Conservation (phyloP, 495 filamentous ascomycete genomes). For the Penicillium coffeae region DNA sequence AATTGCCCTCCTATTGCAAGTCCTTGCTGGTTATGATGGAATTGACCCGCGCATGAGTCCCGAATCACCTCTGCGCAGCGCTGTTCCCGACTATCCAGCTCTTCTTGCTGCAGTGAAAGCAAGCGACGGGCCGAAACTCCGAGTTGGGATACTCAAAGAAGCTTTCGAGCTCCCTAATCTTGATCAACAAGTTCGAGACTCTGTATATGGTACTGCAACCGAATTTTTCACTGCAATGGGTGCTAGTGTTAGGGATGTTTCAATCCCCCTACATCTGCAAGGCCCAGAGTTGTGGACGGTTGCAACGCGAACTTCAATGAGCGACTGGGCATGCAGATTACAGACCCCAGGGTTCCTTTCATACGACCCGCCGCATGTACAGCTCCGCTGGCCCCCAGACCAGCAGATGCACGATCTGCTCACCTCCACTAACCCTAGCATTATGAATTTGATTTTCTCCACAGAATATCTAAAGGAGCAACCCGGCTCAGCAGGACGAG, state of each 20-base stretch:
- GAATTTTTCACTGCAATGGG: constrained; percentile 40
- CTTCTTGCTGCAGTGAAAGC: constrained; percentile 24
- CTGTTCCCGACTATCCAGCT: constrained; percentile 28
- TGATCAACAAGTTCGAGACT: constrained; percentile 36
- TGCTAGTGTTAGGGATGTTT: constrained; percentile 44
- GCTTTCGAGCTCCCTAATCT: constrained; percentile 38
- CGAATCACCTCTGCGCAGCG: constrained; percentile 28
- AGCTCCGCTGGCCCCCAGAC: constrained; percentile 21
- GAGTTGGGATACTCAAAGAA: constrained; percentile 47
- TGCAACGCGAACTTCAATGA: constrained; percentile 31
- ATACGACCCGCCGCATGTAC: constrained; percentile 19
- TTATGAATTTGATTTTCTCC: constrained; percentile 30
- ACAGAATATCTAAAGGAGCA: constrained; percentile 23
- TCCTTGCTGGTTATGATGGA: constrained; percentile 51
- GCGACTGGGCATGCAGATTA: constrained; percentile 23
- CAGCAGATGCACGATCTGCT: constrained; percentile 31
- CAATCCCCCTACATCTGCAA: constrained; percentile 45
- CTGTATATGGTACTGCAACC: constrained; percentile 36
- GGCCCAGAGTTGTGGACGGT: constrained; percentile 47
- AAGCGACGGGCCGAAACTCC: constrained; percentile 26
- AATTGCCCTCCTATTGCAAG: constrained; percentile 47
- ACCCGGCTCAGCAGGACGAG: constrained; percentile 20
- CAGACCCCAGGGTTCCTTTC: constrained; percentile 27
- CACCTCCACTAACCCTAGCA: constrained; percentile 28
- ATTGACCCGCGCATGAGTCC: constrained; percentile 50